These are phyloP conservation scores for Melastoma candidum DNA, from an alignment of 441 rosid genomes.

Conservation along the genomic window DNA sequence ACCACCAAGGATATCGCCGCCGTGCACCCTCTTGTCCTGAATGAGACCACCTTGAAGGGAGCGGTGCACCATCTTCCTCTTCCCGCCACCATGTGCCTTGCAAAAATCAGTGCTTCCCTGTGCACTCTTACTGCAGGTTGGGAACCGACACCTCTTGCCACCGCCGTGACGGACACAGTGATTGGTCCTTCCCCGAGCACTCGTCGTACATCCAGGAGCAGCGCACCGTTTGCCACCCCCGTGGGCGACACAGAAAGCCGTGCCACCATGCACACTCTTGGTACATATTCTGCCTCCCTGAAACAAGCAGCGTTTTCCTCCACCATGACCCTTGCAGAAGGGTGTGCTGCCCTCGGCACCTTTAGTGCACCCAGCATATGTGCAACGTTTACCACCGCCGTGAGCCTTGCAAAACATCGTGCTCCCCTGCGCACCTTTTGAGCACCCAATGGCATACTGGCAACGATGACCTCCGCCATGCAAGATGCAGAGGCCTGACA, in stretches of 20 bases:
- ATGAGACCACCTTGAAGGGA: conserved; percentile 69
- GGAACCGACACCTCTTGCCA: conserved; percentile 83
- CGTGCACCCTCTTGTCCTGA: conserved; percentile 86
- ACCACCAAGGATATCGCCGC: conserved; percentile 56
- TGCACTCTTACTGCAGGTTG: conserved; percentile 92
- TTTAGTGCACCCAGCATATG: too few species aligned
- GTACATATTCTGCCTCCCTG: conserved; percentile 70
- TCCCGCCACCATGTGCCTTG: conserved; percentile 39
- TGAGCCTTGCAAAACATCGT: conserved; percentile 41
- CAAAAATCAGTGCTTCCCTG: conserved; percentile 93
- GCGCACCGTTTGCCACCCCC: too few species aligned
- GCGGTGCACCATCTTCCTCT: conserved; percentile 63
- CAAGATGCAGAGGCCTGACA: conserved; percentile 92
- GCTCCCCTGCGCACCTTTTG: conserved; percentile 98
- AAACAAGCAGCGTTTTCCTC: conserved; percentile 88
- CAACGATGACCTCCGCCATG: conserved; percentile 98
- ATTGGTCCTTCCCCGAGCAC: too few species aligned
- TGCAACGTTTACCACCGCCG: too few species aligned
- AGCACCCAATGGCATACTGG: conserved; percentile 53
- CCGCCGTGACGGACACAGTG: conserved; percentile 61
- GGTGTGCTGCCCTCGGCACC: conserved; percentile 35
- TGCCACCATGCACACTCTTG: conserved; percentile 98
- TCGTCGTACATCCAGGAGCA: too few species aligned
- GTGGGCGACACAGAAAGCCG: conserved; percentile 35
- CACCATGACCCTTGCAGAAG: conserved; percentile 97